Base-by-base conservation (phyloP, 768 basidiomycete genomes). In the Boletus reticuloceps region DNA sequence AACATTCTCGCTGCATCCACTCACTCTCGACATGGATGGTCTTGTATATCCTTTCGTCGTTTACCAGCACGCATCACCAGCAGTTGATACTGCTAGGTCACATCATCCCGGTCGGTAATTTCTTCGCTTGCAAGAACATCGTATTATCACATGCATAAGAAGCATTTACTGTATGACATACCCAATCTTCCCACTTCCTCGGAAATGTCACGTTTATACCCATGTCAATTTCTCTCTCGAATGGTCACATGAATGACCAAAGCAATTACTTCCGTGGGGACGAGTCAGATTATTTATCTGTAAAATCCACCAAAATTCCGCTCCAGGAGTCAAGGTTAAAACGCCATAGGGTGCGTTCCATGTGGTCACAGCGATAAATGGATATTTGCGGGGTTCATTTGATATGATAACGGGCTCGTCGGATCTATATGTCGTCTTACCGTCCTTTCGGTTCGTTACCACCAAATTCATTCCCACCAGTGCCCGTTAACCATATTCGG, bases 391-490 rank as follows among this genome's bases (percentile, higher is more conserved):
- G 50, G 40, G 27, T 25, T 36, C 34, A 31, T 46, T 40, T 16
- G 40, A 41, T n/a, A 16, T 38, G 64, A 60, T 63, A 59, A 63
- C 44, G 47, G 45, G 32, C 20, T 41, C 20, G 40, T 41, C 51
- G 56, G 56, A 60, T 47, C 61, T 53, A 58, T 63, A 55, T 63
- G 57, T 55, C 16, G 25, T 60, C 50, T 45, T 65, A 58, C 66
- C 66, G 25, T 40, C 60, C n/a, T 58, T 34, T 56, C 54, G 66
- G 66, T 58, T 59, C 66, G 60, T 64, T 52, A 47, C 57, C 44
- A 31, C 60, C 52, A 14, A 47, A 19, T 19, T 36, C 10, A 53
- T 16, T 17, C 14, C 45, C 43, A 38, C 42, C 42, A 53, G 55
- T 51, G 38, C 36, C 45, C 64, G 43, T 14, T 19, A 37, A 22